A percentile compares a stretch with the other conserved stretches of the same genome.
Conservation (phyloP, 805 yeast genomes). For the Cyberlindnera americana region DNA sequence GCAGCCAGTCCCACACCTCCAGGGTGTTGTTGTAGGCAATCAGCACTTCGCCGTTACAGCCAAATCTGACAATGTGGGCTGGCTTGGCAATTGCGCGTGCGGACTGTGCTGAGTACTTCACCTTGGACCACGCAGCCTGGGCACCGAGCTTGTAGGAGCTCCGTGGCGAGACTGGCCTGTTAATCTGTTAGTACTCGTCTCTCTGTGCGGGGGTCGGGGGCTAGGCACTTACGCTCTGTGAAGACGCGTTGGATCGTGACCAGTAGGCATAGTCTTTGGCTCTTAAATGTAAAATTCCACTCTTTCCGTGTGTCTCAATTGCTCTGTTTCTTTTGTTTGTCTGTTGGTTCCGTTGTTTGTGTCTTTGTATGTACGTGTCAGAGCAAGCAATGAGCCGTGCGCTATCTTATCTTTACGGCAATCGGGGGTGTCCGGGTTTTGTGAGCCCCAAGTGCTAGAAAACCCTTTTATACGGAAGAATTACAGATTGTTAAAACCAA, state of each 20-base stretch:
- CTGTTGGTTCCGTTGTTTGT: too few relatives aligned
- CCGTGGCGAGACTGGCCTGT: constrained; percentile 25
- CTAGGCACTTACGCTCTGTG: constrained; percentile 22
- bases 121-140: constrained; percentile 29
- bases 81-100: constrained; percentile 1
- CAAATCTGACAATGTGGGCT: constrained; percentile 30
- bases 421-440: neutral
- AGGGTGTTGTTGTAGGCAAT: constrained; percentile 27
- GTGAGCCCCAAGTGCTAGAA: too few relatives aligned
- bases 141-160: constrained; percentile 21
- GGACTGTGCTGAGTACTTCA: constrained; percentile 18
- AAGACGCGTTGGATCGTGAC: constrained; percentile 29
- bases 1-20: constrained; percentile 41
- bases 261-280: constrained; percentile 28
- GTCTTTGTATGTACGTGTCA: too few relatives aligned
- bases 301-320: too few relatives aligned
- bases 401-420: neutral
- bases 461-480: too few relatives aligned
- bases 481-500: too few relatives aligned
- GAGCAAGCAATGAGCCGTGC: too few relatives aligned
- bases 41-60: constrained; percentile 37
- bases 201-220: neutral
- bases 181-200: constrained; percentile 5
- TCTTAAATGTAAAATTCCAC: too few relatives aligned
- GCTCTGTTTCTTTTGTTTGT: too few relatives aligned